Evolutionary conservation across 148 eudicot species (phyloP), one percentile per base, ranked within the genome.

Genomic region (Linanthus parryae): DNA sequence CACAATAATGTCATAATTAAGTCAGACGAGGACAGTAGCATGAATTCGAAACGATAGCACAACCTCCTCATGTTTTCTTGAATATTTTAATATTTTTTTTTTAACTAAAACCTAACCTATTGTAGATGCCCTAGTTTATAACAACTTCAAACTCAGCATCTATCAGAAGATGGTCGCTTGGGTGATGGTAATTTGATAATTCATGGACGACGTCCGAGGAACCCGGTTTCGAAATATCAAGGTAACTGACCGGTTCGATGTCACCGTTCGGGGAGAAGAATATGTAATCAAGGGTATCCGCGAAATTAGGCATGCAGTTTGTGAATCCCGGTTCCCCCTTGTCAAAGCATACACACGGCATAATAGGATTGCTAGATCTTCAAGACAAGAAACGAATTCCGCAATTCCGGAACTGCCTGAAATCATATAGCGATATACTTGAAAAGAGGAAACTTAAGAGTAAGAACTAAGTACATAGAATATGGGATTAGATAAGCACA

Each of bases 301-400:
- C 87, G 45, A 91, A 91, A 26, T 76, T 84, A 30, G 98, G 98
- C 17, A 95, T 91, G 77, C 68, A 86, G 66, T 91, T 91, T 27
- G 98, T 91, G 58, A 91, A 91, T 57, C 70, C 38, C 2, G 98
- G 98, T 61, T 91, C 98, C 58, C 89, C 94, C 83, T 71, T 29
- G 83, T 71, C 44, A 12, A 41, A 44, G 89, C 94, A 33, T 91
- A 75, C 15, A 83, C 78, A 44, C 98, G 86, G 13, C 67, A 59
- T 58, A 91, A 48, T 2, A 82, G 76, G 25, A 82, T 69, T 1
- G 83, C 84, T 57, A 67, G 35, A 49, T 83, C 94, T 20, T 76
- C 87, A 0, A 57, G 48, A 18, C 47, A 51, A 55, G 73, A 86
- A 2, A 23, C 65, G 8, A 56, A 31, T 30, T 63, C 57, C 27